A percentile compares a stretch with the other conserved stretches of the same genome.
Conservation (phyloP, 352 stramenopile genomes). For the Pythium rishiriense region DNA sequence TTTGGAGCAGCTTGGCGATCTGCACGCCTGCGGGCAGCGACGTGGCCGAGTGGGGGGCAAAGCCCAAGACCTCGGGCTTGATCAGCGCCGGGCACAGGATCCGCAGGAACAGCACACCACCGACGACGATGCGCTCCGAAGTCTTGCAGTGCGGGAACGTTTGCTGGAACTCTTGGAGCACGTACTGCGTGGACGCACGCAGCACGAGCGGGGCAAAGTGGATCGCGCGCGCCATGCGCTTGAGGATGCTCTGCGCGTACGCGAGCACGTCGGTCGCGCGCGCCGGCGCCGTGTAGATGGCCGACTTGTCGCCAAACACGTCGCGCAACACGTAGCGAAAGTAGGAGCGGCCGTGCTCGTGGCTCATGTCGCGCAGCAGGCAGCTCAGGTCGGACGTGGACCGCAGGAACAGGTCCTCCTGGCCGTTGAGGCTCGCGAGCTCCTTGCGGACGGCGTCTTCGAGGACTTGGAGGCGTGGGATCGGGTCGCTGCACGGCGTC, state of each 20-base stretch:
- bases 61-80: conserved; percentile 83
- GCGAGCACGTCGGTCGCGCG: conserved; percentile 43
- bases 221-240: conserved; percentile 69
- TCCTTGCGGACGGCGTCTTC: conserved; percentile 71
- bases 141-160: conserved; percentile 66
- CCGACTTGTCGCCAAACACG: conserved; percentile 68
- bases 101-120: conserved; percentile 71
- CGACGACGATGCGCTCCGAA: conserved; percentile 69
- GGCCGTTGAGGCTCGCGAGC: conserved; percentile 51
- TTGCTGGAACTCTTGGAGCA: conserved; percentile 69
- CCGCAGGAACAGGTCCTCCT: conserved; percentile 80
- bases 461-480: conserved; percentile 67
- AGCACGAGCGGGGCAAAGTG: conserved; percentile 74
- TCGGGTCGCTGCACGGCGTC: not conserved
- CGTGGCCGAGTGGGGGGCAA: conserved; percentile 49
- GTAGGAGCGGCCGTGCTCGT: conserved; percentile 70
- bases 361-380: conserved; percentile 70
- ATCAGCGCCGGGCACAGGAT: conserved; percentile 77
- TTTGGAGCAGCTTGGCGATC: conserved; percentile 81
- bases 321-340: conserved; percentile 80
- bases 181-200: conserved; percentile 67
- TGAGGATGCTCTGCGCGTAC: conserved; percentile 63
- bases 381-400: conserved; percentile 69
- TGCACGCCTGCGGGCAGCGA: conserved; percentile 63
- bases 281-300: conserved; percentile 42